A percentile compares a stretch with the other conserved stretches of the same genome.
Evolutionary conservation across 2,329 filamentous ascomycete genomes (phyloP).

Genomic region (Trichoderma gracile): DNA sequence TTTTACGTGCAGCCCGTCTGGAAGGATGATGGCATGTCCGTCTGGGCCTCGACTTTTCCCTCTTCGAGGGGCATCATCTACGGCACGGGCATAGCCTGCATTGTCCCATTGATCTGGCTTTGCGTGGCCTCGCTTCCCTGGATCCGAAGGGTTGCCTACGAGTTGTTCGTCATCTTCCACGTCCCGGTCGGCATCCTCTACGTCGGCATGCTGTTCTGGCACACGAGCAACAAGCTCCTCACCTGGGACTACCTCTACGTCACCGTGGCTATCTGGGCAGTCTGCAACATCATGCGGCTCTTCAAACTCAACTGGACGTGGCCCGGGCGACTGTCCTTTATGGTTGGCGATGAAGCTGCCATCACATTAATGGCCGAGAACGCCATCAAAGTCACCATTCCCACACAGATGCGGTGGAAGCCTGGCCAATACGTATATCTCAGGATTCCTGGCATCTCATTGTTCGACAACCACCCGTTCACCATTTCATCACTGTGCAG

Average conservation of each 20-base stretch:
- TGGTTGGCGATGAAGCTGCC: conserved; percentile 88
- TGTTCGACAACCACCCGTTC: conserved; percentile 93
- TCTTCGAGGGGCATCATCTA: conserved; percentile 70
- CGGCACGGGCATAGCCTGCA: conserved; percentile 79
- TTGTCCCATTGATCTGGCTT: conserved; percentile 79
- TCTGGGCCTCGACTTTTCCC: conserved; percentile 71
- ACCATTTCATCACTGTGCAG: conserved; percentile 92
- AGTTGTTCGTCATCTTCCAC: conserved; percentile 80
- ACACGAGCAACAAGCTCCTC: conserved; percentile 86
- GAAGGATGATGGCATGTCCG: conserved; percentile 70
- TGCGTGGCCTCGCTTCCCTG: conserved; percentile 82
- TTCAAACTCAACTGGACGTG: conserved; percentile 90
- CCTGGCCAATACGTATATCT: conserved; percentile 95
- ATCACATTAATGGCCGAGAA: conserved; percentile 89
- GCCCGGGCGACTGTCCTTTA: conserved; percentile 74
- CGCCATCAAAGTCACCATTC: conserved; percentile 92
- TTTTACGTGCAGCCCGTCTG: conserved; percentile 89
- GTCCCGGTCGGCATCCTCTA: conserved; percentile 79
- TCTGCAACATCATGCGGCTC: conserved; percentile 72
- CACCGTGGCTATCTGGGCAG: conserved; percentile 73
- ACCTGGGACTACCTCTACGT: conserved; percentile 89
- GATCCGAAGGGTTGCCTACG: conserved; percentile 76
- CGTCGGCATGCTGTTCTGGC: conserved; percentile 88
- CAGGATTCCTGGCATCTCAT: conserved; percentile 86
- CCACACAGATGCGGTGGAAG: conserved; percentile 88